These are phyloP conservation scores for Aspergillus ochraceus DNA, from an alignment of 2,329 filamentous ascomycete species.

Conservation along the genomic window DNA sequence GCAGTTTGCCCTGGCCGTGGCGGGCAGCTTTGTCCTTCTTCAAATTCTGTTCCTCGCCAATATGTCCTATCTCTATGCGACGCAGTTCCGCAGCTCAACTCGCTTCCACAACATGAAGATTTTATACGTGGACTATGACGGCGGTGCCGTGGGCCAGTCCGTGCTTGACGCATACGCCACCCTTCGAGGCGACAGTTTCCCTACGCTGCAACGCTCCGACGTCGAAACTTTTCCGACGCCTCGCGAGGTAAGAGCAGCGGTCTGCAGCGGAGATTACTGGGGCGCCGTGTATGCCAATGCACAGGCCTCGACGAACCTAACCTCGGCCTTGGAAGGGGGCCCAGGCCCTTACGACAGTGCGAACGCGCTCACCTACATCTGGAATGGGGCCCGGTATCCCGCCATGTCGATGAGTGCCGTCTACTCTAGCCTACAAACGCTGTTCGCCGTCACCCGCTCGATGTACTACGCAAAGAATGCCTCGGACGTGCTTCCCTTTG, in stretches of 20 bases:
- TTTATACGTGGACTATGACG: conserved; percentile 42
- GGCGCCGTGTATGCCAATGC: conserved; percentile 31
- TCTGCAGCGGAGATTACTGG: conserved; percentile 40
- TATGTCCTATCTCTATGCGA: conserved; percentile 40
- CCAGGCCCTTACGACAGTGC: conserved; percentile 36
- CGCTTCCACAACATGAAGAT: conserved; percentile 38
- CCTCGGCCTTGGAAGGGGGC: conserved; percentile 36
- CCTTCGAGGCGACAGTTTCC: conserved; percentile 29
- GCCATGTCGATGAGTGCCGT: conserved; percentile 38
- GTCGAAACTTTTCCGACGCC: conserved; percentile 19
- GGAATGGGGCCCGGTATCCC: conserved; percentile 49
- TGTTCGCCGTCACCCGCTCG: conserved; percentile 35
- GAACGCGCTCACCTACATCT: conserved; percentile 42
- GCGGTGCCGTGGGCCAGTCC: conserved; percentile 34
- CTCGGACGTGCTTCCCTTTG: conserved; percentile 25
- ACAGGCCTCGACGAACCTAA: conserved; percentile 41
- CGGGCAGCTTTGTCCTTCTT: conserved; percentile 32
- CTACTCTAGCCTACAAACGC: conserved; percentile 28
- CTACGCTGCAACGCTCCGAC: conserved; percentile 29
- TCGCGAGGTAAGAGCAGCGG: conserved; percentile 21
- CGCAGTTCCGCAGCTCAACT: conserved; percentile 33
- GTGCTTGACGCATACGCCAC: conserved; percentile 32
- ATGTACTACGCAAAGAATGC: conserved; percentile 37
- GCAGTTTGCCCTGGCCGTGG: conserved; percentile 7
- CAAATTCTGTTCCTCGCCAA: conserved; percentile 39